phyloP scores from a whole-genome alignment of 345 rosid genomes.

The Durio zibethinus region DNA sequence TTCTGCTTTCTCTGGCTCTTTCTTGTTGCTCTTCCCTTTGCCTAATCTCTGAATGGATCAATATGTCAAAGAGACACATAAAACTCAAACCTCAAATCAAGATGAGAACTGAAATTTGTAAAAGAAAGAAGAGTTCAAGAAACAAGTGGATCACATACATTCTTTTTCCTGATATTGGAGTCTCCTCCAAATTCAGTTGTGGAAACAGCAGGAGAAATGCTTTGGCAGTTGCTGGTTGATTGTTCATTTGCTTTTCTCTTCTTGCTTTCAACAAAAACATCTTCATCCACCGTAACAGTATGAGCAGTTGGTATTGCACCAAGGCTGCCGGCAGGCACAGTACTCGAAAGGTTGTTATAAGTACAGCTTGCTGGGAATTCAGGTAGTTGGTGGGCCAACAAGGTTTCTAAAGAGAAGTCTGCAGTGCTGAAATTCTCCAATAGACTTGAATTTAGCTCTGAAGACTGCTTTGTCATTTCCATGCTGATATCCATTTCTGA shows the following conservation, averaged over 20 bases:
- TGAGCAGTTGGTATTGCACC: conserved; percentile 5
- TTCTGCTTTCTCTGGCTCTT: conserved; percentile 29
- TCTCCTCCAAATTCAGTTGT: conserved; percentile 18
- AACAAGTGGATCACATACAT: conserved; percentile 14
- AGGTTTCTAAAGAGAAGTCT: conserved; percentile 27
- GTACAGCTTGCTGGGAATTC: conserved; percentile 12
- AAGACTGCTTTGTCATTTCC: conserved; percentile 31
- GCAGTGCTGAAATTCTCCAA: conserved; percentile 24
- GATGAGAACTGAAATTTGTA: not conserved
- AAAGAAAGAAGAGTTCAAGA: not conserved
- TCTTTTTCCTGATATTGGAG: conserved; percentile 19
- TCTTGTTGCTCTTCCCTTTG: conserved; percentile 34
- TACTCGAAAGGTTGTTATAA: conserved; percentile 3
- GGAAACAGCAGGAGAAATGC: conserved; percentile 23
- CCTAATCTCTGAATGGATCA: conserved; percentile 29
- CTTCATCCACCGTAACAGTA: conserved; percentile 4
- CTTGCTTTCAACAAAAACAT: conserved; percentile 22
- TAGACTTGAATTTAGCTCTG: conserved; percentile 30
- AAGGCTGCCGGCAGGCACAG: conserved; percentile 14
- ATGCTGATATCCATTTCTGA: conserved; percentile 28
- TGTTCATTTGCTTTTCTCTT: conserved; percentile 25
- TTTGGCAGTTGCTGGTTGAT: conserved; percentile 23
- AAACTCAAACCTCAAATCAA: not conserved
- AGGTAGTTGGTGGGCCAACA: conserved; percentile 28
- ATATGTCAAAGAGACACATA: not conserved